Percentiles rank a stretch among this genome's conserved stretches.
These are phyloP conservation scores for Kalmusia sp. DNA, from an alignment of 2,329 filamentous ascomycete species.

Conservation along the genomic window DNA sequence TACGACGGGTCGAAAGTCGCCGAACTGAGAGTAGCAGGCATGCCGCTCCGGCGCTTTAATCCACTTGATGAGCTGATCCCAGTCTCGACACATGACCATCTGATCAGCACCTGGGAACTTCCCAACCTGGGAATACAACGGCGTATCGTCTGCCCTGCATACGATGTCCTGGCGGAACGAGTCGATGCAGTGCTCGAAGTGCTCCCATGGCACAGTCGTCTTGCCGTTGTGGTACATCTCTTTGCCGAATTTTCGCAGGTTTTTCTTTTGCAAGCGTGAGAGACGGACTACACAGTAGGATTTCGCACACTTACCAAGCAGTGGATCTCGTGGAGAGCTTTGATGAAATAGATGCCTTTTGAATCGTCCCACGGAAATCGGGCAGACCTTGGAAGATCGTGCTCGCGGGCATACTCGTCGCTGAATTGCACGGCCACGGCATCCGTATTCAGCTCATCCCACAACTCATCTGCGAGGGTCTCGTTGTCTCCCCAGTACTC, in stretches of 20 bases:
- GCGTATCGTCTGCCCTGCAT: conserved; percentile 13
- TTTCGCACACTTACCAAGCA: conserved; percentile 15
- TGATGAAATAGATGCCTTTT: conserved; percentile 16
- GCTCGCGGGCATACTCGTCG: conserved; percentile 8
- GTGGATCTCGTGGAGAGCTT: conserved; percentile 14
- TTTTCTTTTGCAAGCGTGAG: not conserved
- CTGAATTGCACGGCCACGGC: conserved; percentile 12
- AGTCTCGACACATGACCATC: conserved; percentile 9
- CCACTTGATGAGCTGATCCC: conserved; percentile 5
- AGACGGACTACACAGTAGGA: not conserved
- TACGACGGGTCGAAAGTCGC: conserved; percentile 5
- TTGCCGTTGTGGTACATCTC: not conserved
- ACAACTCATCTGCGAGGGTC: conserved; percentile 15
- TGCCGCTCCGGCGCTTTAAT: conserved; percentile 7
- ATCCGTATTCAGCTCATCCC: conserved; percentile 14
- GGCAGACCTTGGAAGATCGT: conserved; percentile 7
- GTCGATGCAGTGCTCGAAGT: conserved; percentile 13
- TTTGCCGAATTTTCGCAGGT: not conserved
- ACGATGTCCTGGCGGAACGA: conserved; percentile 11
- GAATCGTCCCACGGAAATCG: conserved; percentile 13
- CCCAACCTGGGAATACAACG: conserved; percentile 3
- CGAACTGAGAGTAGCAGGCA: conserved; percentile 7
- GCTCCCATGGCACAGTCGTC: too few relatives aligned
- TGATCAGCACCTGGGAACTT: conserved; percentile 4
- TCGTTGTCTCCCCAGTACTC: conserved; percentile 14